These are phyloP conservation scores for Starmerella riodocensis DNA, from an alignment of 805 yeast species.

Conservation along the genomic window DNA sequence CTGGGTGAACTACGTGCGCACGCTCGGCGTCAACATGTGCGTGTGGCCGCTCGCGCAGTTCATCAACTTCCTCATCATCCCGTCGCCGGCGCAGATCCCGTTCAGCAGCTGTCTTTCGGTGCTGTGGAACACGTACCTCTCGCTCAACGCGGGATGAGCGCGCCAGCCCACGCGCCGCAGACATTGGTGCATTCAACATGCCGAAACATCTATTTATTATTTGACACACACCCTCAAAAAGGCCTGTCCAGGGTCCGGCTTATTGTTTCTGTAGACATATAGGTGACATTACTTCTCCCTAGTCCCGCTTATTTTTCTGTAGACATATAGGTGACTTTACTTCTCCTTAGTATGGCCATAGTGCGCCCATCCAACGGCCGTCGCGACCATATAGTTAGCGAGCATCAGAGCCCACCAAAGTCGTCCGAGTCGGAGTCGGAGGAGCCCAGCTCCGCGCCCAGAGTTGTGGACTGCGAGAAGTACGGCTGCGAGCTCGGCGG, in stretches of 20 bases:
- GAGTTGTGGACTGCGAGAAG: constrained; percentile 7
- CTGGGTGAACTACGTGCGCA: constrained; percentile 40
- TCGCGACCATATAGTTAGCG: no score
- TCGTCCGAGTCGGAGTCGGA: constrained; percentile 10
- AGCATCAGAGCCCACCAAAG: no score
- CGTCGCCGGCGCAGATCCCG: constrained; percentile 77
- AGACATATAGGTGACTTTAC: no score
- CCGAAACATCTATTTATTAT: no score
- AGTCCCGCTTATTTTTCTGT: no score
- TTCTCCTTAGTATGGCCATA: no score
- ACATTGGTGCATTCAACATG: no score
- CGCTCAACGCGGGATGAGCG: constrained; percentile 44
- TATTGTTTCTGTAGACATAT: no score
- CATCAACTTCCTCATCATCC: constrained; percentile 62
- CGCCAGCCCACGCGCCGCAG: background rate
- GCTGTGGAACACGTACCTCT: constrained; percentile 85
- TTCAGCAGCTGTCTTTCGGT: constrained; percentile 80
- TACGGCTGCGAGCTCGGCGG: constrained; percentile 6
- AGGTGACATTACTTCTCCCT: no score
- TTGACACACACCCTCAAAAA: no score
- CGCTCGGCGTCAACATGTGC: constrained; percentile 61
- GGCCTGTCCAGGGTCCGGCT: no score
- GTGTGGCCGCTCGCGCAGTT: constrained; percentile 88
- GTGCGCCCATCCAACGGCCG: no score
- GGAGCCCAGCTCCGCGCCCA: constrained; percentile 9